Base-by-base conservation (phyloP, 331 rosid species). In the Cydonia oblonga region DNA sequence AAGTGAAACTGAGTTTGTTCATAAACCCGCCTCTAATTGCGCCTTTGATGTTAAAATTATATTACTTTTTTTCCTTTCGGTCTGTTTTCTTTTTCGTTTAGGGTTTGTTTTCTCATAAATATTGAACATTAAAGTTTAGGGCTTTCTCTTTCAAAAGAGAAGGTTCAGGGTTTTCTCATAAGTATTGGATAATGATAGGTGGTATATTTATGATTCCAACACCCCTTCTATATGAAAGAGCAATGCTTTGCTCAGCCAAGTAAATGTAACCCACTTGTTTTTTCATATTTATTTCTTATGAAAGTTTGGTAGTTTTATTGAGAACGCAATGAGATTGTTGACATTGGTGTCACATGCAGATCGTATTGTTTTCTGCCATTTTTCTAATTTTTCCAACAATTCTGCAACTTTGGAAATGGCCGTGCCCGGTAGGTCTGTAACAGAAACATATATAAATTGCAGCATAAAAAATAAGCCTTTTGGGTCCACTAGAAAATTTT, bases 21-120 rank as follows among this genome's bases (percentile, higher is more conserved):
- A 24, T 24, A 81, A 57, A 19, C 11, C 19, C 23, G 7, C 80
- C 75, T 38, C 56, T 60, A 70, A 71, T 75, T 70, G 69, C 86
- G 82, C 75, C 80, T 2, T 7, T 66, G 78, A 75, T 75, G 67
- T 44, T 58, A 20, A 60, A 40, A 58, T 1, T 40, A 23, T 49
- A 4, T 23, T 29, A 24, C 71, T 58, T 14, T 68, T 32, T 24
- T 57, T 72, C 7, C 32, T 11, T 65, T 32, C 1, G 14, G 20
- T 9, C 8, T 69, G 16, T 35, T 56, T 13, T 3, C 23, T 22
- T 16, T 53, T 23, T 30, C 19, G 22, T 24, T 46, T 18, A 11
- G 14, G 23, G 15, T 64, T 52, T 16, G 15, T 40, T 23, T 38
- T 38, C 15, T 23, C 54, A 6, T 54, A 22, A 54, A 20, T 54